Conservation (phyloP, 129 eudicot genomes). For the Smallanthus sonchifolius region DNA sequence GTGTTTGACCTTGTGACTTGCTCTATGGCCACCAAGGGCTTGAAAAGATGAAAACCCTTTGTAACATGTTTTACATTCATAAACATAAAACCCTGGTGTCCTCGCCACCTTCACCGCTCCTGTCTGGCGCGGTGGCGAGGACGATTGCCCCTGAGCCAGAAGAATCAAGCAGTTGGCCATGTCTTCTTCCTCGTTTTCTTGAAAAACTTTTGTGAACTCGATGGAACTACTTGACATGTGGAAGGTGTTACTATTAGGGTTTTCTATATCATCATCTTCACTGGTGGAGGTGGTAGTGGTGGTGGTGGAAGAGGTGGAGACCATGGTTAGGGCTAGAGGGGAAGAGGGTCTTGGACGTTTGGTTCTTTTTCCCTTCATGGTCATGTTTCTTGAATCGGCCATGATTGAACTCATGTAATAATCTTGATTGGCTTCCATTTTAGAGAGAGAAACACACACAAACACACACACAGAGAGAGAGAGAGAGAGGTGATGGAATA, state of each 20-base stretch:
- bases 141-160: constrained; percentile 54
- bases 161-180: constrained; percentile 87
- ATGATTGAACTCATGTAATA: constrained; percentile 17
- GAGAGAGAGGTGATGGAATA: constrained; percentile 13
- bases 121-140: not conserved
- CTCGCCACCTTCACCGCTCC: not conserved
- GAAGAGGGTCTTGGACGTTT: constrained; percentile 57
- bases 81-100: constrained; percentile 17
- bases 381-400: constrained; percentile 29
- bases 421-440: constrained; percentile 40
- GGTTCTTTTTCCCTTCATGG: constrained; percentile 59
- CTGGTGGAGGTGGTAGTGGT: not conserved
- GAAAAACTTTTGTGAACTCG: constrained; percentile 32
- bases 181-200: constrained; percentile 72
- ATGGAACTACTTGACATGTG: constrained; percentile 24
- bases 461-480: constrained; percentile 5
- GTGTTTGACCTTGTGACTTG: constrained; percentile 73
- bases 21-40: constrained; percentile 94
- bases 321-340: constrained; percentile 54
- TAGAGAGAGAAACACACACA: not conserved
- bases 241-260: constrained; percentile 14
- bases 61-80: constrained; percentile 80
- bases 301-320: constrained; percentile 36
- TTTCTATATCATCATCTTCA: constrained; percentile 12
- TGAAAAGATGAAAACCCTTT: constrained; percentile 73